Conservation (phyloP, 352 stramenopile genomes). For the Globisporangium splendens region DNA sequence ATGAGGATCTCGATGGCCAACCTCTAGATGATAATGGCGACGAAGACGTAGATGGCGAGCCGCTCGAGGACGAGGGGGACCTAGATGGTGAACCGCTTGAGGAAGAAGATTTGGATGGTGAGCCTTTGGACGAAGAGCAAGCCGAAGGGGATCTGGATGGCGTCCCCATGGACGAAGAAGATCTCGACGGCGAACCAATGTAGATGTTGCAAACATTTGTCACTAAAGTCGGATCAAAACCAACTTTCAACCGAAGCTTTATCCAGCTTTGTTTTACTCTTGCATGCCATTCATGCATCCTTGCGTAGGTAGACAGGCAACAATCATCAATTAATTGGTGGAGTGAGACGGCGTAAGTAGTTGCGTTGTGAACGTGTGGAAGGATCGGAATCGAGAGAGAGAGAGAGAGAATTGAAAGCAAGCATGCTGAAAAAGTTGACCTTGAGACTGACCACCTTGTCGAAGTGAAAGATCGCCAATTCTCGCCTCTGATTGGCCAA, state of each 20-base stretch:
- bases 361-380: too few relatives aligned
- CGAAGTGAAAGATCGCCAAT: constrained; percentile 13
- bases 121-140: constrained; percentile 21
- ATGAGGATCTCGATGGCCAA: constrained; percentile 16
- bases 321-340: too few relatives aligned
- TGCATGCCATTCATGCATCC: background rate
- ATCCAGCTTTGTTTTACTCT: too few relatives aligned
- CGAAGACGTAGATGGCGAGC: constrained; percentile 43
- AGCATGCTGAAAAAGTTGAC: too few relatives aligned
- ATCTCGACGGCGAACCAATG: constrained; percentile 40
- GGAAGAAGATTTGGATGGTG: constrained; percentile 27
- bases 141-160: constrained; percentile 28
- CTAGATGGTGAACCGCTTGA: constrained; percentile 27
- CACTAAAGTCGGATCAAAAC: too few relatives aligned
- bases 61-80: constrained; percentile 24
- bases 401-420: too few relatives aligned
- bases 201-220: constrained; percentile 9
- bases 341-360: too few relatives aligned
- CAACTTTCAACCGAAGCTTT: too few relatives aligned
- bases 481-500: background rate
- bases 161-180: constrained; percentile 31
- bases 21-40: constrained; percentile 8
- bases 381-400: too few relatives aligned
- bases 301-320: background rate
- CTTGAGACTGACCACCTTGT: too few relatives aligned